A percentile compares a stretch with the other conserved stretches of the same genome.
Conservation (phyloP, 768 basidiomycete species). For the Boletus tylopilopsis region DNA sequence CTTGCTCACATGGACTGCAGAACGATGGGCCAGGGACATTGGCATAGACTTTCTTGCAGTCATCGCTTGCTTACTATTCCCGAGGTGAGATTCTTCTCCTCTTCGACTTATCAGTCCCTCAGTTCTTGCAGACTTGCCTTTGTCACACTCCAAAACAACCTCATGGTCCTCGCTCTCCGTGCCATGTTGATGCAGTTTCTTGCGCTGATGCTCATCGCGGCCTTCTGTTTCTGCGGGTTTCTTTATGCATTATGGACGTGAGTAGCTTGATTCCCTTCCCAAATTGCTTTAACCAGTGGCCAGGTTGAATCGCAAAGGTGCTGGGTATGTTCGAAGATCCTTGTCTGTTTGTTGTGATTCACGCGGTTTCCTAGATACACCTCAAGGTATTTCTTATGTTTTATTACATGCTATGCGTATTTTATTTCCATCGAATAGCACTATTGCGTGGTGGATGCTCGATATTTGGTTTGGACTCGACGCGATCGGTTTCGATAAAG, state of each 20-base stretch:
- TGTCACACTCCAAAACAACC: constrained; percentile 78
- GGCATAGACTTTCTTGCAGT: constrained; percentile 85
- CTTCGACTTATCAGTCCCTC: not conserved
- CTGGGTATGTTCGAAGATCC: constrained; percentile 39
- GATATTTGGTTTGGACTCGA: constrained; percentile 95
- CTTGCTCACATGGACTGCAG: constrained; percentile 32
- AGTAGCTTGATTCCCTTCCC: constrained; percentile 32
- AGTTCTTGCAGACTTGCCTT: constrained; percentile 71
- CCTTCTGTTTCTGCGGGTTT: constrained; percentile 91
- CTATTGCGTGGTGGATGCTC: constrained; percentile 94
- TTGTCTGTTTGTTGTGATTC: not conserved
- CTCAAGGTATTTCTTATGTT: constrained; percentile 30
- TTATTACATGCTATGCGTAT: not conserved
- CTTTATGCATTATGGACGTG: constrained; percentile 92
- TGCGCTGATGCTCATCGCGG: constrained; percentile 78
- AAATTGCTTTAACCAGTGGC: constrained; percentile 4
- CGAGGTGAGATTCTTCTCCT: constrained; percentile 50
- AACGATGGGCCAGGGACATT: constrained; percentile 58
- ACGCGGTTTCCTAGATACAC: constrained; percentile 24
- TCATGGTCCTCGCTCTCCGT: constrained; percentile 78
- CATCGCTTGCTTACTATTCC: constrained; percentile 89
- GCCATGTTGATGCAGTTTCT: constrained; percentile 93
- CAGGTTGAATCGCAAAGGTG: constrained; percentile 61
- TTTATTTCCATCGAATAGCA: constrained; percentile 29
- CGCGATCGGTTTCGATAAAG: constrained; percentile 79